Evolutionary conservation across 2,329 filamentous ascomycete genomes (phyloP).

Genomic region (Pseudocercospora crystallina): DNA sequence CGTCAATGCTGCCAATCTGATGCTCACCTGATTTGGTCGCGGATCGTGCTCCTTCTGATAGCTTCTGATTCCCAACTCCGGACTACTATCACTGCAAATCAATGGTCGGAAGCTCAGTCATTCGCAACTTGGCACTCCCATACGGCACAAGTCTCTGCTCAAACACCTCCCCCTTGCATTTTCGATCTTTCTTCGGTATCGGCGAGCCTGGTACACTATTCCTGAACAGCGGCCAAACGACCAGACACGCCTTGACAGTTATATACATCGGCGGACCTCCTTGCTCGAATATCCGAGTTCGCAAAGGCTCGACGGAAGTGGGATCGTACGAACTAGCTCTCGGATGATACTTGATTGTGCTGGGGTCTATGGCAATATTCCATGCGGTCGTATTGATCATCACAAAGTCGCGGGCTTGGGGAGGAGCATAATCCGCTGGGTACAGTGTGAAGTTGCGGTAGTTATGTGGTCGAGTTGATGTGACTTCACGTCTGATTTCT

Average conservation of each 20-base stretch:
- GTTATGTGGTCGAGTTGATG: conserved; percentile 23
- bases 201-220: conserved; percentile 33
- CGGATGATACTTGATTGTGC: conserved; percentile 25
- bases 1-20: no score
- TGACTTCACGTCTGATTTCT: conserved; percentile 28
- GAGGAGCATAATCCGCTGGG: conserved; percentile 20
- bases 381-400: conserved; percentile 35
- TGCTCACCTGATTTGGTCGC: no score
- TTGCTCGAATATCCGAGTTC: conserved; percentile 36
- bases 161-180: conserved; percentile 26
- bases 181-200: conserved; percentile 25
- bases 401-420: conserved; percentile 30
- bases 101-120: conserved; percentile 38
- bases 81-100: not conserved
- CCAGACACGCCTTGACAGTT: conserved; percentile 35
- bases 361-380: conserved; percentile 40
- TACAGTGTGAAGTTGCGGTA: conserved; percentile 13
- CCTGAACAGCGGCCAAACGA: conserved; percentile 36
- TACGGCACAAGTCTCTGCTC: conserved; percentile 37
- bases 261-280: conserved; percentile 34
- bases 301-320: conserved; percentile 12
- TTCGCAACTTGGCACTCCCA: conserved; percentile 38
- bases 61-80: no score
- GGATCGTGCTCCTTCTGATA: no score
- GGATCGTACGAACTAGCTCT: not conserved